Percentiles rank a stretch among this genome's conserved stretches.
Evolutionary conservation across 164 flowering plant species (phyloP).

Genomic region (Nymphaea colorata): DNA sequence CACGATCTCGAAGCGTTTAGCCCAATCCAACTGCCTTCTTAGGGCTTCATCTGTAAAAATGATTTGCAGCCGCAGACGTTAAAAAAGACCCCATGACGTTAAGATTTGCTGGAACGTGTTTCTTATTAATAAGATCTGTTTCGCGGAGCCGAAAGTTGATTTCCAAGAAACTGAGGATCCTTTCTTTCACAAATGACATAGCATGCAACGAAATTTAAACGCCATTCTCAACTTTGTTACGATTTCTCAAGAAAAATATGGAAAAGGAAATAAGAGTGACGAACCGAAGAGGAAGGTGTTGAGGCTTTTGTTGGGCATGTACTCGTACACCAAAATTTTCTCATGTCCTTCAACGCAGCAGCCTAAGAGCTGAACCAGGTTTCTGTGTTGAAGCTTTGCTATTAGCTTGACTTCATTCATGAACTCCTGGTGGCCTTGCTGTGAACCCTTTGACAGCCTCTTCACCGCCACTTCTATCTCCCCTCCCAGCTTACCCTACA

Average conservation of each 20-base stretch:
- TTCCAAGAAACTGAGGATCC: no score
- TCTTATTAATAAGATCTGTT: not conserved
- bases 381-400: slow-evolving; percentile 20
- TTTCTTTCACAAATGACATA: no score
- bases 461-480: slow-evolving; percentile 17
- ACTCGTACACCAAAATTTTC: slow-evolving; percentile 15
- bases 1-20: slow-evolving; percentile 1
- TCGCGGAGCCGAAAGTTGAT: no score
- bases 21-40: slow-evolving; percentile 4
- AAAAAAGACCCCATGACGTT: no score
- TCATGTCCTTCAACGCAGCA: slow-evolving; percentile 13
- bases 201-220: no score
- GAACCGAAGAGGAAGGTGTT: slow-evolving; percentile 13
- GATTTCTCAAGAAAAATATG: no score
- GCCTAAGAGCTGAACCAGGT: slow-evolving; percentile 15
- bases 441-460: slow-evolving; percentile 14
- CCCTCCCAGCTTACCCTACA: slow-evolving; percentile 13
- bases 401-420: slow-evolving; percentile 15
- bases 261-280: not conserved
- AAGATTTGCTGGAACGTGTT: not conserved
- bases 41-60: no score
- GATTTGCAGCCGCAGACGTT: no score
- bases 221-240: no score
- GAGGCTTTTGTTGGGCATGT: slow-evolving; percentile 17
- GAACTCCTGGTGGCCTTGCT: slow-evolving; percentile 14